A percentile compares a stretch with the other conserved stretches of the same genome.
Conservation (phyloP, 805 yeast genomes). For the Myxozyma melibiosi region DNA sequence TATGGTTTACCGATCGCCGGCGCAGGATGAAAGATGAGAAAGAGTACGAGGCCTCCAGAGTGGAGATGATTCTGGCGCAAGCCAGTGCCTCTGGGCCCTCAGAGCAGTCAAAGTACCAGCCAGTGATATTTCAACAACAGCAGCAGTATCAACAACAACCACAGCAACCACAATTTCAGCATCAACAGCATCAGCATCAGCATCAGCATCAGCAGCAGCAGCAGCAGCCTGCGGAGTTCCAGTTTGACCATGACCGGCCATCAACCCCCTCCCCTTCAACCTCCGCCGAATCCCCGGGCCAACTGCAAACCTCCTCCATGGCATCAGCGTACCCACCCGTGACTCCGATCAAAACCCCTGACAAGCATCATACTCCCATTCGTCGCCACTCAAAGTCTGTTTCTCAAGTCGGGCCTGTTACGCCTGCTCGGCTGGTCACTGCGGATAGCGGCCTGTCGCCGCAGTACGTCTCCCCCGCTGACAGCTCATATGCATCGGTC, state of each 20-base stretch:
- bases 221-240: no score
- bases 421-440: constrained; percentile 15
- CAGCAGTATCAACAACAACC: background rate
- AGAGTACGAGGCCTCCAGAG: constrained; percentile 11
- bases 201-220: background rate
- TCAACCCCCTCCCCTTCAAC: constrained; percentile 23
- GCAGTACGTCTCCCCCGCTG: constrained; percentile 29
- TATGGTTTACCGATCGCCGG: constrained; percentile 30
- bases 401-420: constrained; percentile 6
- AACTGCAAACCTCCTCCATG: background rate
- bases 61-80: constrained; percentile 26
- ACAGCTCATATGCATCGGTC: constrained; percentile 30
- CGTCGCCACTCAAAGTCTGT: background rate
- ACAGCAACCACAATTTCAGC: background rate
- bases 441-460: constrained; percentile 12
- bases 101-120: background rate
- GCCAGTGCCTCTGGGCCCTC: constrained; percentile 15
- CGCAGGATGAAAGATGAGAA: constrained; percentile 21
- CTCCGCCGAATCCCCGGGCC: constrained; percentile 12
- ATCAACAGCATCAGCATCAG: background rate
- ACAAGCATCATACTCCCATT: background rate
- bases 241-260: background rate
- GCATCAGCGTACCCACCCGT: constrained; percentile 11
- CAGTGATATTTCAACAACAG: background rate
- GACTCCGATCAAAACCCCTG: constrained; percentile 23